Base-by-base conservation (phyloP, 768 basidiomycete species). In the Amanita exitialis region DNA sequence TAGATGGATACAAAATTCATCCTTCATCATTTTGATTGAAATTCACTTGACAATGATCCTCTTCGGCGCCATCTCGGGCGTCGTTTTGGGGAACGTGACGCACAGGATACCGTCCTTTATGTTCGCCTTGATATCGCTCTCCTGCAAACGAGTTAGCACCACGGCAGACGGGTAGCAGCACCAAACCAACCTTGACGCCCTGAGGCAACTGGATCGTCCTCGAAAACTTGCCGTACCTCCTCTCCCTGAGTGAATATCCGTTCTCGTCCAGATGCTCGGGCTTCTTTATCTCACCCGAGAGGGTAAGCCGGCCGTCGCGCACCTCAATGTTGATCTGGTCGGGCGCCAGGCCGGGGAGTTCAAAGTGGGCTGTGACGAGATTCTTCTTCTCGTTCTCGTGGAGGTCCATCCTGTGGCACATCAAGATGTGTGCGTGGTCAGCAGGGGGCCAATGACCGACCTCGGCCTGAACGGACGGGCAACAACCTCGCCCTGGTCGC, bases 311-410 rank as follows among this genome's bases (percentile, higher is more conserved):
- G 52, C 74, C 72, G 53, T 74, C 69, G 52, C 73, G 69, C 6
- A 79, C 57, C 49, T 81, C 78, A 55, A 83, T 72, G 44, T 64
- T 62, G 44, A 82, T 65, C 53, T 80, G 64, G 42, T 78, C 73
- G 28, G 75, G 72, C 50, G 64, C 64, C 35, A 81, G 25, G 16
- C 80, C 80, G 0, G 82, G 80, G 6, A 83, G 64, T 55, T 83
- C 80, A 58, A 82, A 79, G 6, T 68, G 62, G 37, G 79, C 79
- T 0, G 75, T 77, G 35, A 82, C 73, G 34, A 65, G 58, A 57
- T 78, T 77, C 20, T 61, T 63, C 18, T 74, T 67, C 0, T 57
- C 42, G 52, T 78, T 64, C 56, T 81, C 78, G 57, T 77, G 73
- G 10, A 80, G 62, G 54, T 80, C 76, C 72, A 81, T 74, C 56